A percentile compares a stretch with the other conserved stretches of the same genome.
Conservation (phyloP, 352 stramenopile species). For the Phytopythium chamaehyphon region DNA sequence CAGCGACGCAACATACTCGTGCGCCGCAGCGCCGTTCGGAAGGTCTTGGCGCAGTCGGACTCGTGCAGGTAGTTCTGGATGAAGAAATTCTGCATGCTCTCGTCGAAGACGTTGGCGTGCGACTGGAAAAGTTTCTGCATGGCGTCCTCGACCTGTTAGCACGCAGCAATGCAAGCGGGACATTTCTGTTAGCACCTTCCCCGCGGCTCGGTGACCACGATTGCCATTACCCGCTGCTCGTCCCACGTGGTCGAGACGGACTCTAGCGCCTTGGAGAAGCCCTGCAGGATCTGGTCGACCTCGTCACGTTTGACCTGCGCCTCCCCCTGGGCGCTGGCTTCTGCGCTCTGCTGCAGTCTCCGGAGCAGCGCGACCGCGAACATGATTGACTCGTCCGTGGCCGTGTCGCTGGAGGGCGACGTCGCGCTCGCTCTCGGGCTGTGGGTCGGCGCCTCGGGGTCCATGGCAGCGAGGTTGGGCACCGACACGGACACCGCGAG, state of each 20-base stretch:
- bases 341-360: conserved; percentile 42
- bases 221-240: conserved; percentile 20
- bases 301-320: conserved; percentile 42
- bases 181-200: too few species aligned
- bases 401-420: conserved; percentile 11
- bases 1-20: conserved; percentile 73
- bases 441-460: conserved; percentile 1
- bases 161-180: not conserved
- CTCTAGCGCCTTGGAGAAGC: conserved; percentile 56
- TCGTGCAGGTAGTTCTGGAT: conserved; percentile 86
- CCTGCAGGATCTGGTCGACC: conserved; percentile 56
- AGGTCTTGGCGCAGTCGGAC: conserved; percentile 65
- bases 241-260: conserved; percentile 33
- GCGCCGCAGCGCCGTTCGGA: conserved; percentile 56
- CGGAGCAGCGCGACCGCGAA: conserved; percentile 52
- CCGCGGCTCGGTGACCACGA: not conserved
- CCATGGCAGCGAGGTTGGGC: conserved; percentile 5
- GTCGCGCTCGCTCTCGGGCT: conserved; percentile 2
- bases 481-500: conserved; percentile 11
- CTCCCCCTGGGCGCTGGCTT: conserved; percentile 22
- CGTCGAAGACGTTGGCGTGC: conserved; percentile 81
- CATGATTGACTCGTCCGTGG: conserved; percentile 43
- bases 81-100: conserved; percentile 83
- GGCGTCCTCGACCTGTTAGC: conserved; percentile 44
- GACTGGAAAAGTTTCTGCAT: conserved; percentile 74